These are phyloP conservation scores for Lecanicillium sp. DNA, from an alignment of 2,329 filamentous ascomycete species.

Conservation along the genomic window DNA sequence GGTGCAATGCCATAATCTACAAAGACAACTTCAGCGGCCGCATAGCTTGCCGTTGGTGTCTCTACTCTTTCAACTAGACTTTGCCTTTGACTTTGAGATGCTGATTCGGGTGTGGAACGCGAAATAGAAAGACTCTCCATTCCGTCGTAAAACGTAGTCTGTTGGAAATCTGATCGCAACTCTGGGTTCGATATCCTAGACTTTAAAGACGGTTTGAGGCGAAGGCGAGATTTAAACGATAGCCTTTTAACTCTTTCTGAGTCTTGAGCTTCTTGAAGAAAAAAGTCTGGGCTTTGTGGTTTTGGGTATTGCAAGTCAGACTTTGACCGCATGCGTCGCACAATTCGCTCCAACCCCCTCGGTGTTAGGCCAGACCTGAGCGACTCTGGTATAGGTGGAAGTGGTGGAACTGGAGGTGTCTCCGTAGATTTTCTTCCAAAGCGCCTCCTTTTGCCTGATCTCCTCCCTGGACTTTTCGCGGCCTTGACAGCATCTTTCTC, in stretches of 20 bases:
- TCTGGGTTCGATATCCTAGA: constrained; percentile 17
- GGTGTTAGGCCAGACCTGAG: constrained; percentile 15
- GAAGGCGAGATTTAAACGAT: neutral
- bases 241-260: too few relatives aligned
- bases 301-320: constrained; percentile 8
- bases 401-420: constrained; percentile 16
- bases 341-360: constrained; percentile 18
- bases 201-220: constrained; percentile 12
- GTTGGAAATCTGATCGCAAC: neutral
- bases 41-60: neutral
- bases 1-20: constrained; percentile 11
- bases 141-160: neutral
- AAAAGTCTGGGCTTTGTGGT: too few relatives aligned
- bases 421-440: constrained; percentile 10
- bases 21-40: neutral
- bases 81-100: neutral
- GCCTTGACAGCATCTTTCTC: constrained; percentile 12
- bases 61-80: neutral
- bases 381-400: constrained; percentile 24
- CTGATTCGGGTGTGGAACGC: neutral
- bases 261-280: too few relatives aligned
- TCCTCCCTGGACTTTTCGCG: constrained; percentile 6
- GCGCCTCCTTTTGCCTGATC: constrained; percentile 6
- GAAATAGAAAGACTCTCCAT: neutral
- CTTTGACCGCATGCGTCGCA: constrained; percentile 18